A percentile compares a stretch with the other conserved stretches of the same genome.
phyloP scores from a whole-genome alignment of 176 grass and related monocot genomes.

The Oryza nivara region DNA sequence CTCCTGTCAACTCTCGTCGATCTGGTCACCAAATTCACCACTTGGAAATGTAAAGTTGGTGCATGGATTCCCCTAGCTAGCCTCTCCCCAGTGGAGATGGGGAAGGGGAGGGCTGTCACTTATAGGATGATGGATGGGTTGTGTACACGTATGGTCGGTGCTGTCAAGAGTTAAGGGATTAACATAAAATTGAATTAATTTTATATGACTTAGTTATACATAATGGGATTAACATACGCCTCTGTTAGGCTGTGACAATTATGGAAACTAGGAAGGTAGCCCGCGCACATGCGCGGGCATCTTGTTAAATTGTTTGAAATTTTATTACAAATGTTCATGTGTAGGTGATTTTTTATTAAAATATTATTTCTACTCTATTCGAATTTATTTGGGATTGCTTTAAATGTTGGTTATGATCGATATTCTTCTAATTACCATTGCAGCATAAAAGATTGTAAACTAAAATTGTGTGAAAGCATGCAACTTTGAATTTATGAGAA shows the following conservation, averaged over 20 bases:
- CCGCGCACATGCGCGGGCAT: no score
- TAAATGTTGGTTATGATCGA: no score
- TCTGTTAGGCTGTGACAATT: not conserved
- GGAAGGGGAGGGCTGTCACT: constrained; percentile 29
- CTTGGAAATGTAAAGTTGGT: constrained; percentile 42
- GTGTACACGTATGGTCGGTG: not conserved
- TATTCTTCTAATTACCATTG: no score
- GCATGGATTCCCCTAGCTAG: constrained; percentile 20
- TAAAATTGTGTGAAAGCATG: no score
- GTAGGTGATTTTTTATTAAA: no score
- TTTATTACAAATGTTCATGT: no score
- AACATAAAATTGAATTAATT: not conserved
- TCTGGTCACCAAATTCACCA: constrained; percentile 32
- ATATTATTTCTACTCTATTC: no score
- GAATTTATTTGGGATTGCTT: no score
- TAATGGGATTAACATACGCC: not conserved
- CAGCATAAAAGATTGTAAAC: no score
- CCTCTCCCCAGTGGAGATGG: constrained; percentile 33
- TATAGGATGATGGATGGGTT: constrained; percentile 46
- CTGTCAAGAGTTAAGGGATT: not conserved
- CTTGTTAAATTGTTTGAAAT: no score
- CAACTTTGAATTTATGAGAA: no score
- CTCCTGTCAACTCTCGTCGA: constrained; percentile 16
- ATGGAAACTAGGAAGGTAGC: not conserved
- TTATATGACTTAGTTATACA: no score